Evolutionary conservation across 306 rosid species (phyloP).

Genomic region (Lathyrus aphaca): DNA sequence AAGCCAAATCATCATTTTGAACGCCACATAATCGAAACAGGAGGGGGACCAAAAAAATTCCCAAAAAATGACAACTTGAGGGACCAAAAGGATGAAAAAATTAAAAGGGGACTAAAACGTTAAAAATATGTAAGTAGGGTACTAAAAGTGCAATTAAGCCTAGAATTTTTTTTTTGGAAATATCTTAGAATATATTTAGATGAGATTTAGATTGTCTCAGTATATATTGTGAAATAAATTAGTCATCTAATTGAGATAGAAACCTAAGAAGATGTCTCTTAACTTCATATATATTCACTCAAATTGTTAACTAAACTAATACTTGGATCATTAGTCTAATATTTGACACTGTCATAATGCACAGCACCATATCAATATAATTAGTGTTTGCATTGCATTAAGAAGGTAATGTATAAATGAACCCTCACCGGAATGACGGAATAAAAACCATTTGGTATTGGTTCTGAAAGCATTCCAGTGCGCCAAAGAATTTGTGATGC

Average conservation of each 20-base stretch:
- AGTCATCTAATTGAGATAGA: slow-evolving; percentile 11
- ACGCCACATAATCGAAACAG: no score
- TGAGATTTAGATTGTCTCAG: slow-evolving; percentile 1
- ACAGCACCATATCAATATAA: slow-evolving; percentile 11
- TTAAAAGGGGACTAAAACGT: no score
- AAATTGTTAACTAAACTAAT: neutral
- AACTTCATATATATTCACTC: slow-evolving; percentile 2
- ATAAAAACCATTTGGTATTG: slow-evolving; percentile 95
- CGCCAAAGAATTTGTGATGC: slow-evolving; percentile 94
- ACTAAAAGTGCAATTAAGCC: no score
- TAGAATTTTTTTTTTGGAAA: neutral
- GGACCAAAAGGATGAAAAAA: no score
- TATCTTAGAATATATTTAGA: neutral
- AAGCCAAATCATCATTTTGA: no score
- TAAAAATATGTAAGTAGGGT: no score
- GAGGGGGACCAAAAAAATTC: no score
- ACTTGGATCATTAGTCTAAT: slow-evolving; percentile 7
- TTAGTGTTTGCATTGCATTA: slow-evolving; percentile 24
- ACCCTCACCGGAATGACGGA: slow-evolving; percentile 82
- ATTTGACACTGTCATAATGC: slow-evolving; percentile 14
- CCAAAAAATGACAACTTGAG: no score
- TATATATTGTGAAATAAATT: slow-evolving; percentile 22
- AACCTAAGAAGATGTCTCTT: slow-evolving; percentile 19
- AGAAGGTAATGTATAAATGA: slow-evolving; percentile 29
- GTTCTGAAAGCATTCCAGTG: slow-evolving; percentile 85